Conservation (phyloP, 331 rosid species). For the Quercus tomentella region DNA sequence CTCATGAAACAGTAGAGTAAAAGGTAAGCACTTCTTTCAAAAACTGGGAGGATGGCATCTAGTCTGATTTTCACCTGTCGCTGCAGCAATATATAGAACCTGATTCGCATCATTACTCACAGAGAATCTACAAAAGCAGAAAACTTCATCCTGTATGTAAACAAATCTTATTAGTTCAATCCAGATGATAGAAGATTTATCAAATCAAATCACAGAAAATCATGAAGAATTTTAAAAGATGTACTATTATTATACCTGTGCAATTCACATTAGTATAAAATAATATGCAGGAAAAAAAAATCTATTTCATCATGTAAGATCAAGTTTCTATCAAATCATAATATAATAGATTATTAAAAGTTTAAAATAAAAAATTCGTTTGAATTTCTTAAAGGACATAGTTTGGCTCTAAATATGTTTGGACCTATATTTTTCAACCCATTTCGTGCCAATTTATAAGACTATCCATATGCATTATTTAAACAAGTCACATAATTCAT, state of each 20-base stretch:
- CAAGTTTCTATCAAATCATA: no score
- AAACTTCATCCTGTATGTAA: constrained; percentile 61
- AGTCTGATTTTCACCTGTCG: constrained; percentile 42
- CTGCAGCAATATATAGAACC: constrained; percentile 55
- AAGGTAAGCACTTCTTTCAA: neutral
- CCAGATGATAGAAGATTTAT: neutral
- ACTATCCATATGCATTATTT: accelerated
- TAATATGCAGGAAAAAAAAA: no score
- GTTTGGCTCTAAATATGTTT: accelerated
- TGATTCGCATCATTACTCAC: constrained; percentile 33
- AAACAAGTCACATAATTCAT: accelerated
- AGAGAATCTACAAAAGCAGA: constrained; percentile 79
- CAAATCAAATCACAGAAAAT: neutral
- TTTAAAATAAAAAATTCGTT: accelerated
- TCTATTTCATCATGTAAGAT: no score
- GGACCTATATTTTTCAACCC: no score
- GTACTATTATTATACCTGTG: neutral
- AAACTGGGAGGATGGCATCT: neutral
- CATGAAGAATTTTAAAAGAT: neutral
- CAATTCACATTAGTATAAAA: no score
- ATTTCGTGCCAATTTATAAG: no score
- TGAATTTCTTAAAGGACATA: no score
- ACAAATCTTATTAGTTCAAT: constrained; percentile 24
- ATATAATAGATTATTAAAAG: no score
- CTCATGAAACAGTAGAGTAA: neutral